A percentile compares a stretch with the other conserved stretches of the same genome.
These are phyloP conservation scores for Arthrobotrys iridis DNA, from an alignment of 2,329 filamentous ascomycete species.

Conservation along the genomic window DNA sequence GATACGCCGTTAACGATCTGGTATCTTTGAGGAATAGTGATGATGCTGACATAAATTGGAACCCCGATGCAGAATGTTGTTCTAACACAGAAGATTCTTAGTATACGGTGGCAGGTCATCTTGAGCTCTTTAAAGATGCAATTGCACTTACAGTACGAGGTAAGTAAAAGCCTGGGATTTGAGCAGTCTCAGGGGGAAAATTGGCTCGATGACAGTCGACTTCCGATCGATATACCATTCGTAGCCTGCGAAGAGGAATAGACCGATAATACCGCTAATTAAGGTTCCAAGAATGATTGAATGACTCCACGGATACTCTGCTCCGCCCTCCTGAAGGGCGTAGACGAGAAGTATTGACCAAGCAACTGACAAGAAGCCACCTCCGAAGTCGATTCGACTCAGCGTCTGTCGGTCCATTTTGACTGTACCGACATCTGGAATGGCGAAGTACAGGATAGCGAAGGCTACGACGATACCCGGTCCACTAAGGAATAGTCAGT, in stretches of 20 bases:
- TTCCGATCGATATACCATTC: constrained; percentile 31
- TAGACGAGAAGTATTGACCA: constrained; percentile 65
- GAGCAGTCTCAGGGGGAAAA: constrained; percentile 61
- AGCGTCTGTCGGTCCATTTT: constrained; percentile 56
- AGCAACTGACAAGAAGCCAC: constrained; percentile 60
- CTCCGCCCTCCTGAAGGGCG: constrained; percentile 64
- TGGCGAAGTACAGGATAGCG: constrained; percentile 57
- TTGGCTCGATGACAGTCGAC: constrained; percentile 57
- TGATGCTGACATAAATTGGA: constrained; percentile 60
- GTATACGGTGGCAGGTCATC: neutral
- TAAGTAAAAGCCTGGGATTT: constrained; percentile 59
- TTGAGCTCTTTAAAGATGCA: no score
- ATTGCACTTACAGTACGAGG: constrained; percentile 60
- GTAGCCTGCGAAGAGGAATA: constrained; percentile 60
- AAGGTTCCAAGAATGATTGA: constrained; percentile 61
- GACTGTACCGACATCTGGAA: constrained; percentile 59
- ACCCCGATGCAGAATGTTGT: constrained; percentile 59
- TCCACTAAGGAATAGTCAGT: constrained; percentile 56
- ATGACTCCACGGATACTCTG: constrained; percentile 63
- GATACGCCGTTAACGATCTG: constrained; percentile 60
- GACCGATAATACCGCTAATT: constrained; percentile 57
- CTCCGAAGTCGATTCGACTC: constrained; percentile 60
- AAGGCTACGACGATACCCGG: constrained; percentile 59
- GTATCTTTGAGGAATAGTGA: constrained; percentile 61
- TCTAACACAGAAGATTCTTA: constrained; percentile 13